These are phyloP conservation scores for Pseudogymnoascus sp. DNA, from an alignment of 2,329 filamentous ascomycete genomes.

Conservation along the genomic window DNA sequence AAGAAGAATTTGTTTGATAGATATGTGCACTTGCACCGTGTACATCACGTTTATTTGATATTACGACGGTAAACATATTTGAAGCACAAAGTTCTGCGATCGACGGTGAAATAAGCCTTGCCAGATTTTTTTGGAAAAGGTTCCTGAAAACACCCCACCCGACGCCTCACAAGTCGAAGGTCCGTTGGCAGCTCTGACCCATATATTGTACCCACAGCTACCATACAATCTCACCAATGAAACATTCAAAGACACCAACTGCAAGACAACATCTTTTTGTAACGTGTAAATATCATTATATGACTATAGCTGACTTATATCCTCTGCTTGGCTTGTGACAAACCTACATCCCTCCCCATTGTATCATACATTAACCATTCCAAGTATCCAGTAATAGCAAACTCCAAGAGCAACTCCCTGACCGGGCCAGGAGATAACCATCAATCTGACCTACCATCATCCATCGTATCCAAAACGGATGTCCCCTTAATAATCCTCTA, in stretches of 20 bases:
- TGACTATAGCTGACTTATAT: constrained; percentile 1
- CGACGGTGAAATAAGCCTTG: background rate
- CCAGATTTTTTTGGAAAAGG: background rate
- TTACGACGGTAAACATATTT: background rate
- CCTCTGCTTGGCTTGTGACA: background rate
- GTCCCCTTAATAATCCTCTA: constrained; percentile 2
- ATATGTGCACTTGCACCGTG: background rate
- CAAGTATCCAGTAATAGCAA: background rate
- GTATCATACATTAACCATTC: constrained; percentile 2
- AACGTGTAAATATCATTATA: constrained; percentile 4
- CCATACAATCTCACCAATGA: background rate
- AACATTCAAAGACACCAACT: background rate
- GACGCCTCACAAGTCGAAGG: background rate
- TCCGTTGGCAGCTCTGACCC: background rate
- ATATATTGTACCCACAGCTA: background rate
- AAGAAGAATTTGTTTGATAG: constrained; percentile 38
- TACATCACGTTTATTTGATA: background rate
- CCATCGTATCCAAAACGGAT: background rate
- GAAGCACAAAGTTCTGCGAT: background rate
- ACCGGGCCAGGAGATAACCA: background rate
- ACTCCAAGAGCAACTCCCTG: background rate
- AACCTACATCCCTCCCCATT: background rate
- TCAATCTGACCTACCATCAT: background rate
- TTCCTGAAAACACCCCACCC: background rate
- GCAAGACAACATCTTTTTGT: background rate